These are phyloP conservation scores for Acidomyces sp. DNA, from an alignment of 495 filamentous ascomycete genomes.

Conservation along the genomic window DNA sequence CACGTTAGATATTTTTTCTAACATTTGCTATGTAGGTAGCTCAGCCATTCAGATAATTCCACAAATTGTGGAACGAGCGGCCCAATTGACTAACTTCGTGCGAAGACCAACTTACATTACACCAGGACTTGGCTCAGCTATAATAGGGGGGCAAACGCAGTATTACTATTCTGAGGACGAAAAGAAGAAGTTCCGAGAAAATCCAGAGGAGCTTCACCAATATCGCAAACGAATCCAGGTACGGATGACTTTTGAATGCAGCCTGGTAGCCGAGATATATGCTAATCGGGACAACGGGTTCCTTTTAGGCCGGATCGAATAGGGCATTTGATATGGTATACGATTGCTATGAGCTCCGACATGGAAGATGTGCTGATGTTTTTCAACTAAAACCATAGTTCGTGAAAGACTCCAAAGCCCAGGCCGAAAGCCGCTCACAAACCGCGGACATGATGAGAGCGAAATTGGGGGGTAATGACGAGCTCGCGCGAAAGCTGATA, in stretches of 20 bases:
- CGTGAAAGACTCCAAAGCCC: conserved; percentile 8
- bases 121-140: conserved; percentile 7
- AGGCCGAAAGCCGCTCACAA: conserved; percentile 15
- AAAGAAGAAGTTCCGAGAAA: conserved; percentile 6
- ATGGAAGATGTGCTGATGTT: too few species aligned
- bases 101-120: conserved; percentile 12
- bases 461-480: conserved; percentile 28
- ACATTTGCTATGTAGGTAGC: too few species aligned
- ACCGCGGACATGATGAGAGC: conserved; percentile 26
- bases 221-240: conserved; percentile 18
- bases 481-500: conserved; percentile 18
- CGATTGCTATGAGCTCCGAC: too few species aligned
- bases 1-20: too few species aligned
- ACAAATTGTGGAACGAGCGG: conserved; percentile 12
- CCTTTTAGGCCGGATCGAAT: conserved; percentile 12
- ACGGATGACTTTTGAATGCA: too few species aligned
- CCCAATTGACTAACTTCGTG: conserved; percentile 10
- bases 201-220: conserved; percentile 12
- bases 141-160: conserved; percentile 11
- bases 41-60: conserved; percentile 23
- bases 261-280: neutral
- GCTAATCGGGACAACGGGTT: too few species aligned
- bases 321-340: conserved; percentile 18
- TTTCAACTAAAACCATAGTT: too few species aligned
- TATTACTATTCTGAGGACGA: conserved; percentile 14